phyloP scores from a whole-genome alignment of 2,329 filamentous ascomycete genomes.

The Fusarium siculi region DNA sequence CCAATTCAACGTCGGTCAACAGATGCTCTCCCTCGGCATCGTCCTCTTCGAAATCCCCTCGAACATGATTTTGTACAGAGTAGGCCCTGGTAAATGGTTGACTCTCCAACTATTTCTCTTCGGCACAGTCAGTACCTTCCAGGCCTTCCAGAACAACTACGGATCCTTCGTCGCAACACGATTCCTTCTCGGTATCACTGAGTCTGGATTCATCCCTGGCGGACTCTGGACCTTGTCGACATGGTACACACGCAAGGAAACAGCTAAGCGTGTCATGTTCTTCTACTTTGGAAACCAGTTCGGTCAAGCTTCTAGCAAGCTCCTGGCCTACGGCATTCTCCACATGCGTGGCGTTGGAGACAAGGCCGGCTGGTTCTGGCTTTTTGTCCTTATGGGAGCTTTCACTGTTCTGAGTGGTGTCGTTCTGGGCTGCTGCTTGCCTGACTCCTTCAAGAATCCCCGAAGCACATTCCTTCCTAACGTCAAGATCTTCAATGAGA shows the following conservation, averaged over 20 bases:
- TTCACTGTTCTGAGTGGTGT: slow-evolving; percentile 60
- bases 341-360: slow-evolving; percentile 60
- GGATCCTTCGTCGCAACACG: slow-evolving; percentile 60
- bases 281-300: slow-evolving; percentile 68
- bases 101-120: slow-evolving; percentile 64
- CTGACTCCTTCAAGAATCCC: slow-evolving; percentile 58
- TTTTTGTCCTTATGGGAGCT: slow-evolving; percentile 63
- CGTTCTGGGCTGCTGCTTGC: slow-evolving; percentile 55
- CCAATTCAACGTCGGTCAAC: slow-evolving; percentile 63
- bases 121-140: slow-evolving; percentile 64
- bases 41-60: slow-evolving; percentile 56
- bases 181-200: slow-evolving; percentile 63
- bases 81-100: slow-evolving; percentile 62
- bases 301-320: slow-evolving; percentile 51
- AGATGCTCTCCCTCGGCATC: slow-evolving; percentile 62
- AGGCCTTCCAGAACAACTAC: slow-evolving; percentile 61
- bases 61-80: slow-evolving; percentile 50
- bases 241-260: slow-evolving; percentile 65
- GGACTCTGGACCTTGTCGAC: slow-evolving; percentile 62
- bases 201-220: slow-evolving; percentile 67
- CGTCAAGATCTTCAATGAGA: slow-evolving; percentile 50
- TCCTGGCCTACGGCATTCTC: slow-evolving; percentile 59
- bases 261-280: slow-evolving; percentile 62
- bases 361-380: slow-evolving; percentile 66
- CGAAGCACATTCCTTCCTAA: slow-evolving; percentile 54